These are phyloP conservation scores for Ramaria sp. DNA, from an alignment of 768 basidiomycete species.

Conservation along the genomic window DNA sequence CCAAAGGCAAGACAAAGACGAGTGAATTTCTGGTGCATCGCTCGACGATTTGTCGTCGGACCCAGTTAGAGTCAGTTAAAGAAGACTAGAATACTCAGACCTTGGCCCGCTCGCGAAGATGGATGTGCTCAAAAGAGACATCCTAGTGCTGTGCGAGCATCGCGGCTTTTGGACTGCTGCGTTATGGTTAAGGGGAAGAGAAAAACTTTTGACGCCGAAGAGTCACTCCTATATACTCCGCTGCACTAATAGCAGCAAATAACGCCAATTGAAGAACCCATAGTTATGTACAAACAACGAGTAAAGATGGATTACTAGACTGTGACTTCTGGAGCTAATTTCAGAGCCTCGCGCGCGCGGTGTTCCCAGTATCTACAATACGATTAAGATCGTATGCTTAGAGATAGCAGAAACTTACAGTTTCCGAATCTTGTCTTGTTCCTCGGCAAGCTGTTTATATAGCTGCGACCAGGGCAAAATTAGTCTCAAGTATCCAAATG, in stretches of 20 bases:
- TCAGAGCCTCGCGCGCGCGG: conserved; percentile 45
- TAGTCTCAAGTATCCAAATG: conserved; percentile 27
- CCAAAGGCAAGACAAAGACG: conserved; percentile 21
- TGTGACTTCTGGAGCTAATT: background rate
- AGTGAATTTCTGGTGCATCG: conserved; percentile 56
- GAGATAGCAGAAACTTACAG: conserved; percentile 37
- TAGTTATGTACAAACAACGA: background rate
- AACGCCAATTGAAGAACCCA: background rate
- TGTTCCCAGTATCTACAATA: conserved; percentile 63
- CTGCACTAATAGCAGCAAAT: background rate
- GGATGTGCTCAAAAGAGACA: conserved; percentile 14
- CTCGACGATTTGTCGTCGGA: conserved; percentile 45
- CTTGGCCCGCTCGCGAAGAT: conserved; percentile 67
- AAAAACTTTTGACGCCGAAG: background rate
- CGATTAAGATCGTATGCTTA: conserved; percentile 8
- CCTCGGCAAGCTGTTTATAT: conserved; percentile 58
- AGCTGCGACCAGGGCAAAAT: conserved; percentile 33
- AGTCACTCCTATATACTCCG: background rate
- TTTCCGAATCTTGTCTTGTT: conserved; percentile 66
- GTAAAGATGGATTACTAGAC: background rate
- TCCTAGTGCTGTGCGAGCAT: conserved; percentile 53
- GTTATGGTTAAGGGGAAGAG: background rate
- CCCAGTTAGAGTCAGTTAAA: conserved; percentile 53
- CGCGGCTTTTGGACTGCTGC: conserved; percentile 49
- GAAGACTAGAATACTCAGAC: conserved; percentile 67